Percentiles rank a stretch among this genome's conserved stretches.
Conservation (phyloP, 2,329 filamentous ascomycete genomes). For the Tolypocladium nubicola region DNA sequence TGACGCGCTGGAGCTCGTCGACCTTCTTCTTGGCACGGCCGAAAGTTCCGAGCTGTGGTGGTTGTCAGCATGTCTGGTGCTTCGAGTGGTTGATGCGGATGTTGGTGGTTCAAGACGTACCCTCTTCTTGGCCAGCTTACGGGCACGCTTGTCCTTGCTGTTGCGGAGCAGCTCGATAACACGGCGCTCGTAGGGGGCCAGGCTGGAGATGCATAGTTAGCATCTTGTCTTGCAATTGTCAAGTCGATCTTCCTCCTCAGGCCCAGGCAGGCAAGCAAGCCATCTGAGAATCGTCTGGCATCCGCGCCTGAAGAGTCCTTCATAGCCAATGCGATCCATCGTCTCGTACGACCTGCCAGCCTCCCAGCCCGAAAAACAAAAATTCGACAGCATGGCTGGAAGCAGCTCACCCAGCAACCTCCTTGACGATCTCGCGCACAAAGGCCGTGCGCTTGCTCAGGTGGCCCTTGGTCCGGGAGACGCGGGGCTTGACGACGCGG, state of each 20-base stretch:
- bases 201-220: conserved; percentile 37
- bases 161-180: conserved; percentile 99
- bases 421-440: conserved; percentile 94
- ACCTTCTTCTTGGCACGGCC: conserved; percentile 99
- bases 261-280: neutral
- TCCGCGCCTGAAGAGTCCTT: neutral
- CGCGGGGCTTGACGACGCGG: conserved; percentile 66
- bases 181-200: conserved; percentile 93
- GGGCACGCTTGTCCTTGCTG: conserved; percentile 97
- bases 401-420: conserved; percentile 77
- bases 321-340: neutral
- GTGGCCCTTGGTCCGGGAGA: conserved; percentile 86
- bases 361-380: neutral
- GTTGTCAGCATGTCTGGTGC: conserved; percentile 7
- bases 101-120: conserved; percentile 40
- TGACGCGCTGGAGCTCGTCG: conserved; percentile 96
- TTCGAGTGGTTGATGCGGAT: neutral
- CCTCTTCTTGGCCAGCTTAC: conserved; percentile 99
- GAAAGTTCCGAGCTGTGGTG: conserved; percentile 81
- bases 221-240: neutral
- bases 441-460: conserved; percentile 95
- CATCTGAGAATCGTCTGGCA: neutral
- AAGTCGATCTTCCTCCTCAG: neutral
- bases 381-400: neutral
- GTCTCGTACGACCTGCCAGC: neutral